A percentile compares a stretch with the other conserved stretches of the same genome.
Evolutionary conservation across 2,329 filamentous ascomycete genomes (phyloP).

Genomic region (Penicillium sp.): DNA sequence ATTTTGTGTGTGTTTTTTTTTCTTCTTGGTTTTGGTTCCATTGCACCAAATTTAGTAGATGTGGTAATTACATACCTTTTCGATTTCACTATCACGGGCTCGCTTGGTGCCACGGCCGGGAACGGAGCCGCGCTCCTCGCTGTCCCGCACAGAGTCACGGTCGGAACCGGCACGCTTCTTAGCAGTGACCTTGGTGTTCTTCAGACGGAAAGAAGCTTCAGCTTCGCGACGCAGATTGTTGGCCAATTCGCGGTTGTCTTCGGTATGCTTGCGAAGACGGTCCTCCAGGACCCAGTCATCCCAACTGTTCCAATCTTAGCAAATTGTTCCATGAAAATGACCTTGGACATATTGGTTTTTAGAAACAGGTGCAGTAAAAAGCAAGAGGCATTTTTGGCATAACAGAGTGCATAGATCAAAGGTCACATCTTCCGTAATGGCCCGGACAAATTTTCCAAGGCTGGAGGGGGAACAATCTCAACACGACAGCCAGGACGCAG

Average conservation of each 20-base stretch:
- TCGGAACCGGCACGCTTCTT: slow-evolving; percentile 47
- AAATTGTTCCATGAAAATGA: background rate
- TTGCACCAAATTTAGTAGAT: background rate
- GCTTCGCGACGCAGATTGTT: slow-evolving; percentile 47
- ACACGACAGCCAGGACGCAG: background rate
- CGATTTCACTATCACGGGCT: slow-evolving; percentile 48
- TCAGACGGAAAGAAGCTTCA: slow-evolving; percentile 37
- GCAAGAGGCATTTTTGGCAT: background rate
- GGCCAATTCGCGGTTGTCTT: slow-evolving; percentile 91
- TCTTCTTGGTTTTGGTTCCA: background rate
- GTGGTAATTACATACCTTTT: slow-evolving; percentile 40
- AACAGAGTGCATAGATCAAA: background rate
- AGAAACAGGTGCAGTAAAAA: background rate
- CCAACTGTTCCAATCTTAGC: slow-evolving; percentile 60
- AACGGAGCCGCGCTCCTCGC: slow-evolving; percentile 48
- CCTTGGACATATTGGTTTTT: background rate
- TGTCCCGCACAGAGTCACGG: slow-evolving; percentile 44
- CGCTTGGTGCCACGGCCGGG: slow-evolving; percentile 47
- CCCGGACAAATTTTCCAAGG: background rate
- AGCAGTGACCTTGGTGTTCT: slow-evolving; percentile 33
- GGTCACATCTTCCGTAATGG: background rate
- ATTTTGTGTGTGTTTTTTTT: background rate
- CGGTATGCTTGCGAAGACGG: slow-evolving; percentile 87
- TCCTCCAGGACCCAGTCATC: slow-evolving; percentile 97
- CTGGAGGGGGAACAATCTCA: background rate